phyloP scores from a whole-genome alignment of 495 filamentous ascomycete genomes.

The Arthonia radiata region DNA sequence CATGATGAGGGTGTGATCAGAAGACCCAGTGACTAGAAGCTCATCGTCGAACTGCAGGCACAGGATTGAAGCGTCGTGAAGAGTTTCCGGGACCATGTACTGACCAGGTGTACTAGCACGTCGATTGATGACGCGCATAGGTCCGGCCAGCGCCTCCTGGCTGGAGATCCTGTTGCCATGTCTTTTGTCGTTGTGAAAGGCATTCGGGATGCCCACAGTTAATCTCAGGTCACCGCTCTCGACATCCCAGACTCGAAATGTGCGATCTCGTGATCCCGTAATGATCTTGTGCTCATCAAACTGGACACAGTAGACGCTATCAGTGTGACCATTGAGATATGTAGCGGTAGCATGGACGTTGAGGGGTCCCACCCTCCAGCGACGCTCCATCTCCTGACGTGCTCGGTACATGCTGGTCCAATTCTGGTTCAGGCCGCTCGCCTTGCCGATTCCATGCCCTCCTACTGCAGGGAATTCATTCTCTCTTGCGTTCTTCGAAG shows the following conservation, averaged over 20 bases:
- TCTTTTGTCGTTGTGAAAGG: no score
- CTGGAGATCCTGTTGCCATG: no score
- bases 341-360: conserved; percentile 55
- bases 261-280: conserved; percentile 83
- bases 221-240: conserved; percentile 57
- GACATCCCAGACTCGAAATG: conserved; percentile 89
- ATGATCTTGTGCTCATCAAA: conserved; percentile 97
- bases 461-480: no score
- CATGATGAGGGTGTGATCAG: conserved; percentile 74
- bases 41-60: conserved; percentile 84
- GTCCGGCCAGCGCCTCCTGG: no score
- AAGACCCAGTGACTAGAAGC: conserved; percentile 85
- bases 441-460: conserved; percentile 23
- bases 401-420: conserved; percentile 75
- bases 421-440: conserved; percentile 26
- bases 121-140: conserved; percentile 1
- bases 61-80: conserved; percentile 73
- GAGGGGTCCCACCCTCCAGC: conserved; percentile 61
- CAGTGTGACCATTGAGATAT: conserved; percentile 74
- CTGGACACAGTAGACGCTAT: conserved; percentile 92
- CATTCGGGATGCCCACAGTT: conserved; percentile 36
- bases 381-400: conserved; percentile 43
- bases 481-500: no score
- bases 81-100: conserved; percentile 5
- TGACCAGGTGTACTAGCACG: conserved; percentile 6